phyloP scores from a whole-genome alignment of 2,329 filamentous ascomycete genomes.

The Botryotinia globosa region DNA sequence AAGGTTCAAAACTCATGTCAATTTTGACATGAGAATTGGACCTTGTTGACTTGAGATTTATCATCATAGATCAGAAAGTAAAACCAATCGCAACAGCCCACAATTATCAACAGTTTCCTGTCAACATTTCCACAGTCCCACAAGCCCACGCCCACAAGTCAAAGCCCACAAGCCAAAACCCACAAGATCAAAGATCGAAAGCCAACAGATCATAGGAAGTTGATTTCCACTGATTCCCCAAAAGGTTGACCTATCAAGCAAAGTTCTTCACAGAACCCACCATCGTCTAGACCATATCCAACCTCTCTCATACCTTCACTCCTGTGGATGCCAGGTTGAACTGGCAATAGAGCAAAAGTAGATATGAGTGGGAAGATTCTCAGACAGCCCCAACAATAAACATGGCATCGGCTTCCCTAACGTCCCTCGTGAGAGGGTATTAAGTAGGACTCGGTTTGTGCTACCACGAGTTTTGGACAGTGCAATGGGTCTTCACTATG shows the following conservation, averaged over 20 bases:
- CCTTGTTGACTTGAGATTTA: background rate
- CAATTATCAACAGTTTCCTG: background rate
- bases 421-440: background rate
- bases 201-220: background rate
- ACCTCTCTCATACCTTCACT: background rate
- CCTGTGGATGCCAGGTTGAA: background rate
- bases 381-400: background rate
- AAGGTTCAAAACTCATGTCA: conserved; percentile 1
- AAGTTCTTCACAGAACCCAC: background rate
- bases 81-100: background rate
- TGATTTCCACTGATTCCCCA: background rate
- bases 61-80: conserved; percentile 5
- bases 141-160: background rate
- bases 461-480: background rate
- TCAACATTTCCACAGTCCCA: too few relatives aligned
- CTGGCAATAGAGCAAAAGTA: background rate
- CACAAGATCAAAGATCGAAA: background rate
- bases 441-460: background rate
- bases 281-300: background rate
- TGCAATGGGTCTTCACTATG: background rate
- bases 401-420: background rate
- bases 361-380: background rate
- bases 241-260: background rate
- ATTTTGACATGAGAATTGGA: background rate
- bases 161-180: background rate